These are phyloP conservation scores for Porpolomopsis calyptriformis DNA, from an alignment of 768 basidiomycete genomes.

Conservation along the genomic window DNA sequence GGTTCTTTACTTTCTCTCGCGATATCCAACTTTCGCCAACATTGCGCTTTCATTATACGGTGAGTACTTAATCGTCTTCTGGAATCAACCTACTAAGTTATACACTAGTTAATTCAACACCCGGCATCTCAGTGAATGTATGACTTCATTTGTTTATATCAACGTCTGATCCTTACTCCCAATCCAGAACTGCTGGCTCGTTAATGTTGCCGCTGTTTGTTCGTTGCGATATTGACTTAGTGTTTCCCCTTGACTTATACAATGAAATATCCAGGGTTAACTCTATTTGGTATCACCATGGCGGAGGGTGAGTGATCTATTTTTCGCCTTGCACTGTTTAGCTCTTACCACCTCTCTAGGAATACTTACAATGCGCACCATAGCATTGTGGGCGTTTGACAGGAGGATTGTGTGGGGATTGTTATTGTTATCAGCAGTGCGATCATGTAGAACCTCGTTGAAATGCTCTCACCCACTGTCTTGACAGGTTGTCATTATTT, in stretches of 20 bases:
- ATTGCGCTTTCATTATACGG: not conserved
- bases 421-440: not conserved
- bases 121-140: not conserved
- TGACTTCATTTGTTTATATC: not conserved
- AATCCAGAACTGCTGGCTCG: not conserved
- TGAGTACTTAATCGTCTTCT: not conserved
- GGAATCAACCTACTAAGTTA: not conserved
- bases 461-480: not conserved
- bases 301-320: not conserved
- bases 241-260: not conserved
- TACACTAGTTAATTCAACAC: not conserved
- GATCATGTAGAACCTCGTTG: not conserved
- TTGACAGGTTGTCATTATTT: not conserved
- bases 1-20: constrained; percentile 1
- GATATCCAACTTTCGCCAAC: not conserved
- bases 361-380: not conserved
- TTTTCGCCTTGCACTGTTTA: not conserved
- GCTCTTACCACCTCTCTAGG: not conserved
- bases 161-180: not conserved
- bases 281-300: not conserved
- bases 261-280: not conserved
- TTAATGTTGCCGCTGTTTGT: not conserved
- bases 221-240: not conserved
- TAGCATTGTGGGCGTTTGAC: not conserved
- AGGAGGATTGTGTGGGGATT: not conserved